Percentiles rank a stretch among this genome's conserved stretches.
These are phyloP conservation scores for Aspergillus homomorphus DNA, from an alignment of 495 filamentous ascomycete genomes.

Conservation along the genomic window DNA sequence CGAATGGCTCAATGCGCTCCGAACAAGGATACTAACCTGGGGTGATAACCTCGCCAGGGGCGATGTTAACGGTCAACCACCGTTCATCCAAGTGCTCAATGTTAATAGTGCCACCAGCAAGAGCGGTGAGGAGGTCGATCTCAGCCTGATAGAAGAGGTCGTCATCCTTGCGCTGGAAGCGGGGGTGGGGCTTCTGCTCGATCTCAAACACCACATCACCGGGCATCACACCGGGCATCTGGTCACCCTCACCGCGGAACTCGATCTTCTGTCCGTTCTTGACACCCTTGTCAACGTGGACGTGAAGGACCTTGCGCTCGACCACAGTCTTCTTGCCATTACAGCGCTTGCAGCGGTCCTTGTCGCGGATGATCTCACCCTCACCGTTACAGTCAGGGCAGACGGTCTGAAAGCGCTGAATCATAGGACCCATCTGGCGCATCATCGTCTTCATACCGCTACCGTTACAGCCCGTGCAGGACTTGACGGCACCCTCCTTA, in stretches of 20 bases:
- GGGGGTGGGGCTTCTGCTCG: conserved; percentile 91
- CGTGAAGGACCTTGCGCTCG: conserved; percentile 96
- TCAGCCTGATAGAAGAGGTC: conserved; percentile 94
- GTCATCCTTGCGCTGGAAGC: conserved; percentile 95
- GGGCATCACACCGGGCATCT: conserved; percentile 85
- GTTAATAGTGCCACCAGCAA: conserved; percentile 82
- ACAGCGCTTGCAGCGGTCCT: conserved; percentile 93
- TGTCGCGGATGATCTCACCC: conserved; percentile 91
- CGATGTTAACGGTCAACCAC: conserved; percentile 88
- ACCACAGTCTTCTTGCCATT: conserved; percentile 95
- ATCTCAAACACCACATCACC: conserved; percentile 98
- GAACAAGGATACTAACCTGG: conserved; percentile 64
- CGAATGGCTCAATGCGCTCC: background rate
- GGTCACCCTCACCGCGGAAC: conserved; percentile 95
- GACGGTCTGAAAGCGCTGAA: conserved; percentile 98
- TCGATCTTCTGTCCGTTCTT: conserved; percentile 91
- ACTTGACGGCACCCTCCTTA: conserved; percentile 93
- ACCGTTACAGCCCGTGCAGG: conserved; percentile 86
- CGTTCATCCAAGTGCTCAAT: conserved; percentile 97
- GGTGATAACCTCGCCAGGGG: conserved; percentile 88
- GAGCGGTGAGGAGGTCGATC: conserved; percentile 92
- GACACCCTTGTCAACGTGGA: conserved; percentile 94
- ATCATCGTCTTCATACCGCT: conserved; percentile 99
- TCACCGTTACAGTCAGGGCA: conserved; percentile 98
- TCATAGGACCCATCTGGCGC: conserved; percentile 99